Base-by-base conservation (phyloP, 768 basidiomycete genomes). In the Mrakia blollopis region DNA sequence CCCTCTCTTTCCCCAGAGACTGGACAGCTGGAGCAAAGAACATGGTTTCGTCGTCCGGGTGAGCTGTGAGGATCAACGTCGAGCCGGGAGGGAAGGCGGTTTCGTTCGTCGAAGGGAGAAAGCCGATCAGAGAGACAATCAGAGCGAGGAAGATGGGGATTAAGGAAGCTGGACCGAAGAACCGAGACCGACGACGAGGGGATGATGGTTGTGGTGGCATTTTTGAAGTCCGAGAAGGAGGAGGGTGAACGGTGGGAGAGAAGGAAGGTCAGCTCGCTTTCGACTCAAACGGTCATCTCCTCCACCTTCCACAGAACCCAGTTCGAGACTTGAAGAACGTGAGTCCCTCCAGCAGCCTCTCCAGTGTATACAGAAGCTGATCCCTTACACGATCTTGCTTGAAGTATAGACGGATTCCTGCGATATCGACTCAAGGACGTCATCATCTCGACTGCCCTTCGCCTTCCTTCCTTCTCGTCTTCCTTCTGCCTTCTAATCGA, bases 41-140 rank as follows among this genome's bases (percentile, higher is more conserved):
- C 87, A 95, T 88, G 82, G 89, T 90, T 85, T 97, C 94, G 82
- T 98, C 94, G 82, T 97, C 94, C 3, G 94, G 94, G 82, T 98
- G 94, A 37, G 94, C 93, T 0, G 94, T 96, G 63, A 98, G 83
- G 4, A 97, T 60, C 60, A 65, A 73, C 54, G 41, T 57, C 50
- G 73, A 61, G 21, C 69, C 67, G 47, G 65, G 54, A 18, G 63
- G 63, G n/a, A 71, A 63, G 28, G 35, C 37, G 44, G 30, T 69
- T n/a, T 37, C 41, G 10, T 63, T 73, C 61, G 63, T 73, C 30
- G 63, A 57, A 11, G 61, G 65, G 18, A 78, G 73, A 28, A 71
- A 68, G 21, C 39, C 25, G 23, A 41, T 25, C 0, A 68, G 35
- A 23, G 65, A 74, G 41, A 35, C 39, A 3, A n/a, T 2, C 8